Evolutionary conservation across 345 rosid genomes (phyloP).

Genomic region (Heritiera fomes): DNA sequence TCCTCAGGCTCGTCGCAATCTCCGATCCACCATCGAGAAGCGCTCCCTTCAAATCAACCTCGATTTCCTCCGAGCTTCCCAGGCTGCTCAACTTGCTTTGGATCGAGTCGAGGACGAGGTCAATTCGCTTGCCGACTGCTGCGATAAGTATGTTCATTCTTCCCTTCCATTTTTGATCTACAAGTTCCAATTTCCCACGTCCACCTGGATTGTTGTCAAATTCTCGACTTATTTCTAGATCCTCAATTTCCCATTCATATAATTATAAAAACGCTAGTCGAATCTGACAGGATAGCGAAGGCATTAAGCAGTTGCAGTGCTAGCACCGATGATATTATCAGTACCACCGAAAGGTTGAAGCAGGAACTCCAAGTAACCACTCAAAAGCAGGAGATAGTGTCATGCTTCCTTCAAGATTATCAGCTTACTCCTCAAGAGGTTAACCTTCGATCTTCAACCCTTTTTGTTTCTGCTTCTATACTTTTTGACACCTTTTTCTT

Average conservation of each 20-base stretch:
- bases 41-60: slow-evolving; percentile 83
- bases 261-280: not conserved
- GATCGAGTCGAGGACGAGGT: slow-evolving; percentile 90
- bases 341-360: slow-evolving; percentile 90
- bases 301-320: slow-evolving; percentile 82
- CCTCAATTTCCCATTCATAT: too few relatives aligned
- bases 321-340: slow-evolving; percentile 83
- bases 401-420: slow-evolving; percentile 93
- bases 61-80: slow-evolving; percentile 78
- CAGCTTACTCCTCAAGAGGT: slow-evolving; percentile 94
- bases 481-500: not conserved
- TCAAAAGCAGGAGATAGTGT: slow-evolving; percentile 90
- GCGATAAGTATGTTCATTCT: slow-evolving; percentile 55
- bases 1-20: slow-evolving; percentile 86
- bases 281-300: slow-evolving; percentile 60
- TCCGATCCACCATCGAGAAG: slow-evolving; percentile 96
- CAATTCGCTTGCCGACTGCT: slow-evolving; percentile 83
- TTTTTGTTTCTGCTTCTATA: not conserved
- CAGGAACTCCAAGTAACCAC: slow-evolving; percentile 85
- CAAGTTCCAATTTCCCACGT: not conserved
- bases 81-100: slow-evolving; percentile 71
- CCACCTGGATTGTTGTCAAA: not conserved
- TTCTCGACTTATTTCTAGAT: not conserved
- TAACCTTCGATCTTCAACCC: not conserved
- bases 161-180: not conserved